Percentiles rank a stretch among this genome's conserved stretches.
These are phyloP conservation scores for Alternaria brassicae DNA, from an alignment of 2,329 filamentous ascomycete genomes.

Conservation along the genomic window DNA sequence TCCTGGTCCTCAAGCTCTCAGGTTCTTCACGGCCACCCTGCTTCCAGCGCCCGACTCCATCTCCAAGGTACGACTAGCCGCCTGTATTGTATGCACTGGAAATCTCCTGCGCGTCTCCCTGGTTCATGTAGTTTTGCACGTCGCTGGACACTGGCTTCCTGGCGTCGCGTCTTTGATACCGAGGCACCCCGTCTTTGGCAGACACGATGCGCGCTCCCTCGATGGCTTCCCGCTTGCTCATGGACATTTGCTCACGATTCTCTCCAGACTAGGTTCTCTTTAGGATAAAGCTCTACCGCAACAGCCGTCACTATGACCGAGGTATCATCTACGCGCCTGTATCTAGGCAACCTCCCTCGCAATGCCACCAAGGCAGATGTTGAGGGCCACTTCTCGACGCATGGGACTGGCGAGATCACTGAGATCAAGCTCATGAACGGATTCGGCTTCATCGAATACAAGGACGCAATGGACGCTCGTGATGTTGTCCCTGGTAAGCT, in stretches of 20 bases:
- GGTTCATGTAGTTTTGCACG: slow-evolving; percentile 36
- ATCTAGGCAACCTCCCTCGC: slow-evolving; percentile 96
- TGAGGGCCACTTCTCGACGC: slow-evolving; percentile 91
- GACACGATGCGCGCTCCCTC: slow-evolving; percentile 31
- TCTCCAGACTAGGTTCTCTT: slow-evolving; percentile 42
- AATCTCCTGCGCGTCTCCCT: slow-evolving; percentile 26
- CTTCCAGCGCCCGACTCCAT: slow-evolving; percentile 24
- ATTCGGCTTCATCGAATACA: slow-evolving; percentile 99
- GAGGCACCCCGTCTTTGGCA: slow-evolving; percentile 28
- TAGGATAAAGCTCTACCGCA: slow-evolving; percentile 23
- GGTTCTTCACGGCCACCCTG: slow-evolving; percentile 28
- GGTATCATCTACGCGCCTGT: slow-evolving; percentile 93
- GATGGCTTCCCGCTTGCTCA: slow-evolving; percentile 32
- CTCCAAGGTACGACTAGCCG: slow-evolving; percentile 40
- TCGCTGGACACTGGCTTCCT: slow-evolving; percentile 33
- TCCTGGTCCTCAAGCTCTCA: slow-evolving; percentile 30
- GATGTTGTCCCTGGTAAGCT: slow-evolving; percentile 95
- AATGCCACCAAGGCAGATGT: slow-evolving; percentile 97
- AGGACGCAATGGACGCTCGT: slow-evolving; percentile 96
- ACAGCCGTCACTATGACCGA: slow-evolving; percentile 68
- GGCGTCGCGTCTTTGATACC: slow-evolving; percentile 23
- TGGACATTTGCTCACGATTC: slow-evolving; percentile 45
- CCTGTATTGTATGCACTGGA: slow-evolving; percentile 34
- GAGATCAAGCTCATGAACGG: slow-evolving; percentile 99
- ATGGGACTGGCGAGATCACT: slow-evolving; percentile 96